A percentile compares a stretch with the other conserved stretches of the same genome.
Conservation (phyloP, 306 rosid species). For the Quercus dentata region DNA sequence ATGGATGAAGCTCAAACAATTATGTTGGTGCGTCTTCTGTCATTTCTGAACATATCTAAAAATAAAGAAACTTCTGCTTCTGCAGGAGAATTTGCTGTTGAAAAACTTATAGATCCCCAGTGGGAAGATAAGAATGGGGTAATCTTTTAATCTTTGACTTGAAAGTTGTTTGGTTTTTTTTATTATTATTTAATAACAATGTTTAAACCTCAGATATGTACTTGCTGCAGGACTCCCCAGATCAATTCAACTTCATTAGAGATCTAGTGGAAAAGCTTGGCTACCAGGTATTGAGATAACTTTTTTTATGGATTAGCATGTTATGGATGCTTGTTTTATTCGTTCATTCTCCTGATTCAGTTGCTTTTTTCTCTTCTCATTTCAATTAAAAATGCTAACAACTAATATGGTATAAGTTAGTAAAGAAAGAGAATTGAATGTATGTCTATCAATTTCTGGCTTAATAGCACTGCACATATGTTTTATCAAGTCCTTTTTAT, state of each 20-base stretch:
- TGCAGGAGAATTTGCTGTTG: constrained; percentile 77
- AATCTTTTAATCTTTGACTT: constrained; percentile 5
- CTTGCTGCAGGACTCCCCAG: constrained; percentile 70
- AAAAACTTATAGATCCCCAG: constrained; percentile 63
- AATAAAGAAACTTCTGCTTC: constrained; percentile 15
- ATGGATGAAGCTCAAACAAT: background rate
- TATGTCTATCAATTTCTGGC: background rate
- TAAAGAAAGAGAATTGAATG: background rate
- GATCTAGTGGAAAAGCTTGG: constrained; percentile 70
- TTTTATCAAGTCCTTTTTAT: background rate
- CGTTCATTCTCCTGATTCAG: constrained; percentile 1
- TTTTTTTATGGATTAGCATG: constrained; percentile 20
- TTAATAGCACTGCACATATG: background rate
- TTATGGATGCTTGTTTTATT: constrained; percentile 13
- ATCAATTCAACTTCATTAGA: constrained; percentile 60
- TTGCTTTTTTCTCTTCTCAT: constrained; percentile 1
- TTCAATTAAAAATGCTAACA: background rate
- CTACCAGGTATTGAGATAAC: constrained; percentile 66
- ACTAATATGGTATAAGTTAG: background rate
- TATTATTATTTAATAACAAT: background rate
- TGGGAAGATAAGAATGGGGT: constrained; percentile 62
- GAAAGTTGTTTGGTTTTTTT: background rate
- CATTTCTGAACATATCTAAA: background rate
- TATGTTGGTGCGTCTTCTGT: background rate
- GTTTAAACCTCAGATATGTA: background rate